Base-by-base conservation (phyloP, 108 stramenopile genomes). In the Cyclotella kingstonii region DNA sequence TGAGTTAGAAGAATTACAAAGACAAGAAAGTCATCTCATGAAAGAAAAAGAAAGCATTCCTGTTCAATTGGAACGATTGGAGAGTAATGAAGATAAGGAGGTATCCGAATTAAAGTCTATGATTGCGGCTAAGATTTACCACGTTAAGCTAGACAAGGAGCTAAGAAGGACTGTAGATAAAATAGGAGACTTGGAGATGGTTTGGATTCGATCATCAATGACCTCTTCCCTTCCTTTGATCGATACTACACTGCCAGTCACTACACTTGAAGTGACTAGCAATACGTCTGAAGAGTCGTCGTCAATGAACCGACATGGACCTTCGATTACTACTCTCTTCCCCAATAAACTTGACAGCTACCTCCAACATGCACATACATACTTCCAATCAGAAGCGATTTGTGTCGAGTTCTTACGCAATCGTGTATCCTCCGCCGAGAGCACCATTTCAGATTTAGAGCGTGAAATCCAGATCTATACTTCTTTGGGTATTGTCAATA, bases 401-500 rank as follows among this genome's bases (percentile, higher is more conserved):
- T 57, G 44, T 33, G 49, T 66, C 36, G 65, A 66, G 29, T 57
- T 48, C 26, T 26, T 66, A 12, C 45, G 46, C 34, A 48, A 66
- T 41, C 54, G 65, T 18, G 35, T 57, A 33, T 57, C 45, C 17
- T 46, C 55, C 5, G 46, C 27, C 15, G 45, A 66, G 29, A 26
- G 25, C 4, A 46, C 48, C 5, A 28, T 56, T 10, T 47, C 29
- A 34, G 65, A 66, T 18, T 21, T 66, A 23, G 65, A 66, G 29
- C 44, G 65, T 29, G 65, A 66, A 29, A 44, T 66, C 48, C 42
- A 66, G 38, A 45, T 27, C 28, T 66, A 42, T 43, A 34, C 45
- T 6, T 48, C 19, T n/a, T 27, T 66, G 42, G 65, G 55, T 12
- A 57, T 66, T 54, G 26, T 40, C 19, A 57, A 41, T 15, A 66